Base-by-base conservation (phyloP, 169 alveolate genomes). In the Plasmodium adleri region DNA sequence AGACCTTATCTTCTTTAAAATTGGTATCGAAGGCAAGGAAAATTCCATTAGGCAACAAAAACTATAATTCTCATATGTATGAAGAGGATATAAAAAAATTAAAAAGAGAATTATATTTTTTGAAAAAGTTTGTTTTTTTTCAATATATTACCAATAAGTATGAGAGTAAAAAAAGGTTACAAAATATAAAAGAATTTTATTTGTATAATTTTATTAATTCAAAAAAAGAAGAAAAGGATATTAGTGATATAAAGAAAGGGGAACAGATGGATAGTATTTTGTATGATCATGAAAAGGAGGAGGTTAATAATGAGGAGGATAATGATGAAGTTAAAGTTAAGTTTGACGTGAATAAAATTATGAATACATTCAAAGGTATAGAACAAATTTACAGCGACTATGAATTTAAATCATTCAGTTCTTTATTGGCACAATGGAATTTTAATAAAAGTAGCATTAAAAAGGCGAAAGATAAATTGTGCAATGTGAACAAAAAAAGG, bases 1-100 rank as follows among this genome's bases (percentile, higher is more conserved):
- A 90, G 24, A 91, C 96, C 1, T 62, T 91, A 12, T 88, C 96
- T 13, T 91, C 96, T 15, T 66, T 93, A 28, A 83, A 93, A 20
- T 85, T 93, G 54, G 95, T 91, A n/a, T 86, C 91, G 1, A 76
- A 91, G 58, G 96, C 96, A 54, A 93, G 91, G 47, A 88, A 87
- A 39, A 93, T 93, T 28, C 87, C 85, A 24, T 63, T 80, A 24
- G 72, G 60, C 26, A 86, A 64, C n/a, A 86, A 74, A 39, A 32
- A 67, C 4, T 39, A 10, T 20, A 86, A 49, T 24, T 52, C 78
- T 1, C 43, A 56, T 43, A 54, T 60, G 32, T 70, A 62, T 72
- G 92, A 83, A 62, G 91, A 86, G 43, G 86, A 78, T 13, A 78
- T 72, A 72, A 72, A 66, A 72, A 86, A 64, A 72, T 52, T 86